Base-by-base conservation (phyloP, 148 eudicot species). In the Fagopyrum tataricum region DNA sequence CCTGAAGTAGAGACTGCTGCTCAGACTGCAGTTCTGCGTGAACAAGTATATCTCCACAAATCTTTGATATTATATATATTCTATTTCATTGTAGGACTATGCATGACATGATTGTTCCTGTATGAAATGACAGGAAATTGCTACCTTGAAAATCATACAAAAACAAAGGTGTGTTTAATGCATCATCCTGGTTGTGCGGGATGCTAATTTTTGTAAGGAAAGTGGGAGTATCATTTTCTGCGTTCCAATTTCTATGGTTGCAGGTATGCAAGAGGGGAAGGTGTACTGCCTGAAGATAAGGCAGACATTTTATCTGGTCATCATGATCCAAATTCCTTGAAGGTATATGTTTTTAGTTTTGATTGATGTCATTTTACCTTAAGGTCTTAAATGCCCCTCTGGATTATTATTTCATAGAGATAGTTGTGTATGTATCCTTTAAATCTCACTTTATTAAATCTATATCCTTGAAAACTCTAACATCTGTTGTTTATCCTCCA, bases 21-120 rank as follows among this genome's bases (percentile, higher is more conserved):
- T 67, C 93, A 85, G 82, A 91, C 82, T 77, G 97, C 96, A 72
- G 89, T 94, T 77, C 78, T 94, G 66, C 96, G 79, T 76, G 98
- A 94, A 80, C 98, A 94, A 83, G 98, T 94, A 91, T 72, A 76
- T 76, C 44, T 14, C 56, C 20, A 56, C 17, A 21, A 53, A 76
- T 71, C n/a, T 66, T 67, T 48, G 59, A 74, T 53, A 42, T 31
- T 26, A 15, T 67, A 44, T 44, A 18, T 42, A 18, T n/a, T 70
- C 15, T 70, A 43, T 42, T 43, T 42, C 49, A 42, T 8, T 8
- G 13, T 68, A 44, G 11, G 31, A 59, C 23, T 59, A 59, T 62
- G 52, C 56, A 20, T 49, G 18, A 31, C 53, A 44, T 81, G 72
- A 72, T 71, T 84, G 47, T 31, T 51, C 73, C 66, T 70, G n/a